Conservation (phyloP, 257 asterid species). For the Salvia splendens region DNA sequence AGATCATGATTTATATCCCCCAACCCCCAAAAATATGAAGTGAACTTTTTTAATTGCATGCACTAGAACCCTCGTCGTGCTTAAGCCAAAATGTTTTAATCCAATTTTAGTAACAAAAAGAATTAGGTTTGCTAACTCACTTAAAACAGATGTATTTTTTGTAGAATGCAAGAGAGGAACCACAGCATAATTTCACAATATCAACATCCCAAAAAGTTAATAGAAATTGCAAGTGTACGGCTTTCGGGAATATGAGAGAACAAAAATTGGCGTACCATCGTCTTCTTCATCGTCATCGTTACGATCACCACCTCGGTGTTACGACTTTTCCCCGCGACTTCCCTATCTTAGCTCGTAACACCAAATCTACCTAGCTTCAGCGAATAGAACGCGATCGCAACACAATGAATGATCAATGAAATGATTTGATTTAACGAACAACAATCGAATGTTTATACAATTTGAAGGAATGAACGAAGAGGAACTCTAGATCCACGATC, state of each 20-base stretch:
- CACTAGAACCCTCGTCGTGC: constrained; percentile 9
- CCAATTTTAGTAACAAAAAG: neutral
- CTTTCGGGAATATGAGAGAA: neutral
- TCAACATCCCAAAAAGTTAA: neutral
- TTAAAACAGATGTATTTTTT: neutral
- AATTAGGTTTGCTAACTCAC: constrained; percentile 9
- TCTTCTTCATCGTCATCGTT: constrained; percentile 84
- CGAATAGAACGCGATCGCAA: too few species aligned
- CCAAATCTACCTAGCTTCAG: too few species aligned
- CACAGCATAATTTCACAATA: constrained; percentile 17
- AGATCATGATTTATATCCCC: too few species aligned
- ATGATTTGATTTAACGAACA: too few species aligned
- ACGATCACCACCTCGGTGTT: constrained; percentile 43
- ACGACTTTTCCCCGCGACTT: too few species aligned
- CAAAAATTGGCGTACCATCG: constrained; percentile 48
- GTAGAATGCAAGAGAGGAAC: neutral
- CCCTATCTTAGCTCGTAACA: too few species aligned
- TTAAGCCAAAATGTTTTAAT: constrained; percentile 5
- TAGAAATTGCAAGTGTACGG: neutral
- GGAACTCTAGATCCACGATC: too few species aligned
- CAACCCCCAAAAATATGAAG: neutral
- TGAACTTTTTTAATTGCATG: constrained; percentile 27
- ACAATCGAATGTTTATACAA: too few species aligned
- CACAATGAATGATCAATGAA: too few species aligned
- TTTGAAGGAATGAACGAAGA: too few species aligned